These are phyloP conservation scores for Climacium dendroides DNA, from an alignment of 225 moss, liverwort and hornwort species.

Conservation along the genomic window DNA sequence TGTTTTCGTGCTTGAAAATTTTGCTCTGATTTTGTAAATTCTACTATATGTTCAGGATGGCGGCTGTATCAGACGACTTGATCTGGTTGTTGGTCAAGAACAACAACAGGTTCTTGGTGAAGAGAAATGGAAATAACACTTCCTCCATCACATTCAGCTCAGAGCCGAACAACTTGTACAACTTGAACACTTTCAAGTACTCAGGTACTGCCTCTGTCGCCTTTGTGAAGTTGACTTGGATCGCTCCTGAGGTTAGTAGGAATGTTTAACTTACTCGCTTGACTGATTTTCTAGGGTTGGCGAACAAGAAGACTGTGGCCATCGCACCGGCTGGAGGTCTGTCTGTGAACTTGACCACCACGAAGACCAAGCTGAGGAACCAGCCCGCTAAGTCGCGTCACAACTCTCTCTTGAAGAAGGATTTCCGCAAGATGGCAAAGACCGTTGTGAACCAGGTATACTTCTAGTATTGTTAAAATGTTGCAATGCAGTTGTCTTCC, in stretches of 20 bases:
- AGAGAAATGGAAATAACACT: constrained; percentile 88
- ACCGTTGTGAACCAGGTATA: constrained; percentile 83
- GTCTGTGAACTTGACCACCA: constrained; percentile 48
- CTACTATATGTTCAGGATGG: not conserved
- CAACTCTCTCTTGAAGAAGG: constrained; percentile 72
- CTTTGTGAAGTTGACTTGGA: not conserved
- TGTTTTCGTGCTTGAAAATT: too few relatives aligned
- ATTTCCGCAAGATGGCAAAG: constrained; percentile 84
- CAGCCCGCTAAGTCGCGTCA: constrained; percentile 44
- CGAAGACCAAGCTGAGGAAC: constrained; percentile 71
- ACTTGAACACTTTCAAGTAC: constrained; percentile 81
- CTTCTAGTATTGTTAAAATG: not conserved
- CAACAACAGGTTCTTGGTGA: constrained; percentile 81
- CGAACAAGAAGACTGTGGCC: constrained; percentile 86
- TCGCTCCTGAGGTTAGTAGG: not conserved
- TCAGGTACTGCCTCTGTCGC: constrained; percentile 34
- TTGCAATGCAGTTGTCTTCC: not conserved
- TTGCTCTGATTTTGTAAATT: not conserved
- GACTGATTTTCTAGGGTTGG: constrained; percentile 35
- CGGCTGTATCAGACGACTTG: constrained; percentile 73
- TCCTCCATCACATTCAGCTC: constrained; percentile 90
- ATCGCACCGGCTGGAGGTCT: constrained; percentile 51
- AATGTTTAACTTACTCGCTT: not conserved
- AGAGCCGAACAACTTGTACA: constrained; percentile 87
- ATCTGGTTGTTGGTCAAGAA: constrained; percentile 94